Evolutionary conservation across 2,329 filamentous ascomycete species (phyloP), one percentile per base, ranked within the genome.

Genomic region (Alternaria novae-zelandiae): DNA sequence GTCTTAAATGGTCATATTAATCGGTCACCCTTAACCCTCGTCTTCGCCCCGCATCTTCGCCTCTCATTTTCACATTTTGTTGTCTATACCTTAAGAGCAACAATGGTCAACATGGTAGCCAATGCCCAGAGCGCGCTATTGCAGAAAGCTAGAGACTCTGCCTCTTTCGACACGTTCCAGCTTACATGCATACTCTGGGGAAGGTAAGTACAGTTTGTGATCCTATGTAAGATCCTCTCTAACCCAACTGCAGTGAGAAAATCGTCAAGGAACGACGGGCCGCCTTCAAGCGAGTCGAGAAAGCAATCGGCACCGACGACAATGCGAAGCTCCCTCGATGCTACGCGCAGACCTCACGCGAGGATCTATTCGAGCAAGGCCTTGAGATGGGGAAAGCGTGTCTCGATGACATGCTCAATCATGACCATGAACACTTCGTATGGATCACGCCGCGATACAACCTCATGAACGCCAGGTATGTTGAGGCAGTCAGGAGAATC

Each of bases 341-440:
- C n/a, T 77, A 77, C 63, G 65, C 63, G 0, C 61, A 70, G 28
- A 66, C 64, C 21, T 70, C 67, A 56, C 69, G 73, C n/a, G 71
- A 76, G 30, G 67, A 69, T 25, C 36, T 63, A 8, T 75, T 74
- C 32, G 49, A 64, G 2, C 65, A 76, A 41, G 74, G 74, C 2
- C 55, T 76, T 10, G 46, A 64, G 30, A 55, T 62, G 59, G 71
- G 73, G 11, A 74, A 70, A 20, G 69, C 61, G 6, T 68, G 68
- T 12, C 68, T 71, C 15, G 61, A 74, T n/a, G 72, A 77, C 57
- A 69, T 69, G 17, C 54, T 70, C 3, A 53, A 63, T 15, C 12
- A 57, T 23, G 23, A 25, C 12, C 73, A 76, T 45, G 64, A 70
- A 17, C 64, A 71, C n/a, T 76, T 76, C 17, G 63, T 62, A 3